phyloP scores from a whole-genome alignment of 176 grass and related monocot genomes.

The Eleusine coracana region DNA sequence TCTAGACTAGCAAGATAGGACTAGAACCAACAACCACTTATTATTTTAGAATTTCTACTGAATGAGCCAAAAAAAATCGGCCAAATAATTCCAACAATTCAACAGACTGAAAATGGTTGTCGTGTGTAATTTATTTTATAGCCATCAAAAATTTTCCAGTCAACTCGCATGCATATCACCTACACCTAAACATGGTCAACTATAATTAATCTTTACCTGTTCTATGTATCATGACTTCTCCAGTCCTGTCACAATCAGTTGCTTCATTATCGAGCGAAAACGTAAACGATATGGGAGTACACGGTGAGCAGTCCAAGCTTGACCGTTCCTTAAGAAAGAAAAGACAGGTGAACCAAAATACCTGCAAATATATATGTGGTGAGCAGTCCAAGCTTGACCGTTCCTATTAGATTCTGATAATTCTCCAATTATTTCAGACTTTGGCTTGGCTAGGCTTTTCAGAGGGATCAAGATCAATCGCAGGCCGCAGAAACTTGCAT shows the following conservation, averaged over 20 bases:
- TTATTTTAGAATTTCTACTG: no score
- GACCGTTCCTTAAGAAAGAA: not conserved
- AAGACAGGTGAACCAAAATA: not conserved
- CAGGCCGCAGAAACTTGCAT: no score
- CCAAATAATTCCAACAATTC: no score
- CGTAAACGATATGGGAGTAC: not conserved
- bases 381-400: no score
- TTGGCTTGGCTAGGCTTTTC: no score
- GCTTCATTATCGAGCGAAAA: not conserved
- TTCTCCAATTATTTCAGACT: no score
- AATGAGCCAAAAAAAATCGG: no score
- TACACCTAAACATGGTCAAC: not conserved
- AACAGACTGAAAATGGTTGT: not conserved
- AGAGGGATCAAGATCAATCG: no score
- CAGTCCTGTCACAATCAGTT: constrained; percentile 11
- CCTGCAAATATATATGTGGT: no score
- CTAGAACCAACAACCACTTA: no score
- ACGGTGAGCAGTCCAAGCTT: not conserved
- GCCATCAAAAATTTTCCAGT: not conserved
- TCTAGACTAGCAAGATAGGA: no score
- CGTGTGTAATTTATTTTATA: not conserved
- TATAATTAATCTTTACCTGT: not conserved
- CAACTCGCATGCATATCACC: not conserved
- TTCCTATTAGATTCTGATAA: no score
- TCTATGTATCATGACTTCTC: not conserved